These are phyloP conservation scores for Magnaporthiopsis incrustans DNA, from an alignment of 2,329 filamentous ascomycete genomes.

Conservation along the genomic window DNA sequence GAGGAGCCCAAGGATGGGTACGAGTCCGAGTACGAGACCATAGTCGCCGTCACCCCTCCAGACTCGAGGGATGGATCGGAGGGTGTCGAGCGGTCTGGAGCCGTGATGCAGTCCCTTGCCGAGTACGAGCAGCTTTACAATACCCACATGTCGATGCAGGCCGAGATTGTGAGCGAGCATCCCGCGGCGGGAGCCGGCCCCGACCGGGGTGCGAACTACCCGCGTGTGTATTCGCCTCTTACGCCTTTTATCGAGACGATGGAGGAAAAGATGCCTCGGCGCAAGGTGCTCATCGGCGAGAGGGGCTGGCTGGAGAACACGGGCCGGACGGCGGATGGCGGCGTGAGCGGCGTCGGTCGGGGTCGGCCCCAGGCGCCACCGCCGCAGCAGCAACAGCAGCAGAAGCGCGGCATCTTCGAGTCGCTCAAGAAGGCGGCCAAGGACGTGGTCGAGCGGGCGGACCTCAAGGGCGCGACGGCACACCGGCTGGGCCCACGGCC, in stretches of 20 bases:
- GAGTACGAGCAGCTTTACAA: slow-evolving; percentile 1
- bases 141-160: neutral
- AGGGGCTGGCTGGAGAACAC: slow-evolving; percentile 50
- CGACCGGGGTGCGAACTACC: neutral
- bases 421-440: slow-evolving; percentile 45
- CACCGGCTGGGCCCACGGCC: neutral
- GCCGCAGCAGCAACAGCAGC: neutral
- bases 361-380: slow-evolving; percentile 1
- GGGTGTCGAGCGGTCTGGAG: neutral
- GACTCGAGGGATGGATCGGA: slow-evolving; percentile 14
- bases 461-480: slow-evolving; percentile 4
- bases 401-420: slow-evolving; percentile 35
- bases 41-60: slow-evolving; percentile 19
- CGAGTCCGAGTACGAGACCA: slow-evolving; percentile 10
- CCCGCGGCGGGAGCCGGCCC: neutral
- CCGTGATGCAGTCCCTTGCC: slow-evolving; percentile 3
- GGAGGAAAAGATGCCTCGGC: slow-evolving; percentile 23
- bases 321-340: slow-evolving; percentile 15
- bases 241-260: slow-evolving; percentile 32
- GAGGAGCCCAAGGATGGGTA: slow-evolving; percentile 14
- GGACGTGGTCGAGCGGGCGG: slow-evolving; percentile 35
- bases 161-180: neutral
- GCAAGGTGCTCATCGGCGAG: slow-evolving; percentile 45
- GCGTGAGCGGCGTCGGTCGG: neutral
- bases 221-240: slow-evolving; percentile 32